Evolutionary conservation across 2,329 filamentous ascomycete species (phyloP).

Genomic region (Penicillium sumatraense): DNA sequence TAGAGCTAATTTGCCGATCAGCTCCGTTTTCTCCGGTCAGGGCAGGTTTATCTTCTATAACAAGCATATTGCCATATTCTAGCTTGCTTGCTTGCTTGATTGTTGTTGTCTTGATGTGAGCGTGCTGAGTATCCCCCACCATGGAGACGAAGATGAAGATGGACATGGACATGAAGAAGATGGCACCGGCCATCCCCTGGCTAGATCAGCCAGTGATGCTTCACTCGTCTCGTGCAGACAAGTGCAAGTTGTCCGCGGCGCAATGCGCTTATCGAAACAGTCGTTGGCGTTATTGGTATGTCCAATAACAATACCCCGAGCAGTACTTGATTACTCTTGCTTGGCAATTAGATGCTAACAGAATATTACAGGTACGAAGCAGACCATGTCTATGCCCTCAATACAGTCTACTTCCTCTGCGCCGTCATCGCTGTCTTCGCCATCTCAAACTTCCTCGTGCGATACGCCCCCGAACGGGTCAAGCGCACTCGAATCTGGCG

Average conservation of each 20-base stretch:
- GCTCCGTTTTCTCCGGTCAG: neutral
- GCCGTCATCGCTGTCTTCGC: conserved; percentile 55
- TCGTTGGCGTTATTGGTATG: conserved; percentile 39
- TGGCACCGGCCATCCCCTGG: conserved; percentile 29
- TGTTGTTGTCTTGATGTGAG: no score
- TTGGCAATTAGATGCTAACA: neutral
- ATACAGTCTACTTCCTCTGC: conserved; percentile 59
- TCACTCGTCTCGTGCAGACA: conserved; percentile 34
- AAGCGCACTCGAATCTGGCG: conserved; percentile 36
- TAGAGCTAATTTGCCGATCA: neutral
- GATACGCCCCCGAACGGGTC: conserved; percentile 34
- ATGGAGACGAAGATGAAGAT: conserved; percentile 19
- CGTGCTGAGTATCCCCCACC: neutral
- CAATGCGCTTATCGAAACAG: conserved; percentile 35
- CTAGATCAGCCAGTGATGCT: conserved; percentile 37
- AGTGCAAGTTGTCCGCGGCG: conserved; percentile 33
- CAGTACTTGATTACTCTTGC: neutral
- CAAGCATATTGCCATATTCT: neutral
- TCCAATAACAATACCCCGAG: neutral
- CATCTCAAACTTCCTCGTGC: conserved; percentile 42
- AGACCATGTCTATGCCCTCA: conserved; percentile 58
- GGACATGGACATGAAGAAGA: conserved; percentile 23
- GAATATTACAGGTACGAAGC: conserved; percentile 54
- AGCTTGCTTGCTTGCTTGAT: neutral
- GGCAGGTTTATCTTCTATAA: neutral